Conservation (phyloP, 116 monocot species). For the Zostera marina region DNA sequence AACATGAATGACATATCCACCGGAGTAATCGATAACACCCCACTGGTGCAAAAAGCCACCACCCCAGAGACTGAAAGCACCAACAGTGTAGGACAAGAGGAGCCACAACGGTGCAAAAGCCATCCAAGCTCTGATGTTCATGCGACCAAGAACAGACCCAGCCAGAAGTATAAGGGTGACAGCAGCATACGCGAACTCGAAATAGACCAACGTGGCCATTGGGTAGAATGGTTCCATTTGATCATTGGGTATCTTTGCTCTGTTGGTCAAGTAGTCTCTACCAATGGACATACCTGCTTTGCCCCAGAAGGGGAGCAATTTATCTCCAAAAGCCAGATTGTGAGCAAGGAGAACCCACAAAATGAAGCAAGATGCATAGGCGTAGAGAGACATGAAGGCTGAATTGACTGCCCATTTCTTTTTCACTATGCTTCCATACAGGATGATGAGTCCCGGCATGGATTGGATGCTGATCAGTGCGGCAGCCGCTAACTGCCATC, state of each 20-base stretch:
- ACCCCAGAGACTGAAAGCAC: constrained; percentile 53
- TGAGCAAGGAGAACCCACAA: constrained; percentile 10
- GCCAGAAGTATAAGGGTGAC: constrained; percentile 57
- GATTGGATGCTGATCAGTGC: constrained; percentile 8
- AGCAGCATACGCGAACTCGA: constrained; percentile 51
- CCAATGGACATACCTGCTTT: background rate
- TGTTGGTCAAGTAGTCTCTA: background rate
- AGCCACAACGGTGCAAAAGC: constrained; percentile 66
- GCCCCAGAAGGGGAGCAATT: constrained; percentile 2
- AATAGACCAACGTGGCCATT: constrained; percentile 57
- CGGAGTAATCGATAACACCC: constrained; percentile 74
- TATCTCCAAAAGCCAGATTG: constrained; percentile 12
- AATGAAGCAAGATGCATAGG: constrained; percentile 11
- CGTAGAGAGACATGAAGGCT: constrained; percentile 20
- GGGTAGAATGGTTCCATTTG: constrained; percentile 17
- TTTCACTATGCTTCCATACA: constrained; percentile 20
- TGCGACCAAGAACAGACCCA: constrained; percentile 50
- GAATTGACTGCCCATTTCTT: constrained; percentile 25
- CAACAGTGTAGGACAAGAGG: constrained; percentile 61
- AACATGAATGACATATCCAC: constrained; percentile 63
- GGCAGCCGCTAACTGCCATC: constrained; percentile 46
- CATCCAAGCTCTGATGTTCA: constrained; percentile 75
- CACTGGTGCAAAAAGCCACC: constrained; percentile 66
- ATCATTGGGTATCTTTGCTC: background rate
- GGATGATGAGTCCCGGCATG: constrained; percentile 17